Base-by-base conservation (phyloP, 2,329 filamentous ascomycete genomes). In the Ophiostoma ips region DNA sequence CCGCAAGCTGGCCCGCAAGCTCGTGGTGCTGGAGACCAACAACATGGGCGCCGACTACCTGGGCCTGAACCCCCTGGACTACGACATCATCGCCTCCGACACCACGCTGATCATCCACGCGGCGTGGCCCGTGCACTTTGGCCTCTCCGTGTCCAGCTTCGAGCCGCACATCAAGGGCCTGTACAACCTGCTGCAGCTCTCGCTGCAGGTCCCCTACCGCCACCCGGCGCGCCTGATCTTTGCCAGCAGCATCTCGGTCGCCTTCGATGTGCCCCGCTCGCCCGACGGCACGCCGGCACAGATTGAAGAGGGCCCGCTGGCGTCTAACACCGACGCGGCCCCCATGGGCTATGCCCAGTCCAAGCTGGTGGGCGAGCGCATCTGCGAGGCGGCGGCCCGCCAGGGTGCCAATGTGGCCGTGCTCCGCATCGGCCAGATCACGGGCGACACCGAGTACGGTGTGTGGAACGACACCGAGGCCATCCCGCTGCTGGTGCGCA, bases 121-220 rank as follows among this genome's bases (percentile, higher is more conserved):
- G 34, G 69, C 71, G 1, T 73, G 71, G 71, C 65, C 69, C 1
- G 71, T 75, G 11, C 73, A 74, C 56, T 75, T 75, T 64, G 70
- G 70, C 55, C 63, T 73, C 50, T 63, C 64, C 0, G 63, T 71
- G 0, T 57, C 61, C n/a, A 69, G 65, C 52, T 71, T 75, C 56
- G 66, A 68, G 51, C 58, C 63, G 9, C 65, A 72, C 54, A 66
- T 74, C 54, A 60, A 58, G 11, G 71, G 68, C 3, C 58, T 68
- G 15, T 60, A 62, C 11, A 67, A 67, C 50, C 62, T 73, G 9
- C 58, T 71, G 35, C 58, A 61, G 11, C 53, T 71, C 1, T 66
- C 63, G 0, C 48, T 54, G 3, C 36, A 50, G 9, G 52, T 50
- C 9, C 46, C 53, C 0, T 28, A 47, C 13, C 40, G 34, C 18